Conservation (phyloP, 1,284 basidiomycete species). For the Cerrena zonata region DNA sequence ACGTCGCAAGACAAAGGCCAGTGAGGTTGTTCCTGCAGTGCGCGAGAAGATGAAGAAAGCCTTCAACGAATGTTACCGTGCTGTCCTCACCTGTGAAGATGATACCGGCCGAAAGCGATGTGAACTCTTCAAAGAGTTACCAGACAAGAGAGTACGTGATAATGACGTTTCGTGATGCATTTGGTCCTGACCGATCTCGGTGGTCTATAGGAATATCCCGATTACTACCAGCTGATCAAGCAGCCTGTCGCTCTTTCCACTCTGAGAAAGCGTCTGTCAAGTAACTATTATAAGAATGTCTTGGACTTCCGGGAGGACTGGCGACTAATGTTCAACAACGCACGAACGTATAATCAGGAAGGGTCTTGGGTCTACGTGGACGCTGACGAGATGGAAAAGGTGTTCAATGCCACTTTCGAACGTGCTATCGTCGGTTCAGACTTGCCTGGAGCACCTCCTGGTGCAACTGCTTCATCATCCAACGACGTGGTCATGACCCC, state of each 20-base stretch:
- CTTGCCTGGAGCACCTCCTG: constrained; percentile 62
- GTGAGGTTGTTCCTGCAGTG: constrained; percentile 48
- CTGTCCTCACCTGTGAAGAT: constrained; percentile 73
- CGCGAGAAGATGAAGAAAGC: constrained; percentile 80
- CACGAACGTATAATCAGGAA: constrained; percentile 84
- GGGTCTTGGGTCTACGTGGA: constrained; percentile 91
- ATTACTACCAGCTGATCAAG: constrained; percentile 69
- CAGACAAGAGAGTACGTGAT: constrained; percentile 60
- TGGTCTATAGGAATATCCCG: constrained; percentile 72
- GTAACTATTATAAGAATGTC: constrained; percentile 73
- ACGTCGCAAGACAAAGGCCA: constrained; percentile 64
- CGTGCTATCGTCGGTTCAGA: constrained; percentile 57
- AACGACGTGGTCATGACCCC: constrained; percentile 69
- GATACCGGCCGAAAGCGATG: constrained; percentile 73
- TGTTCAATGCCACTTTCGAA: constrained; percentile 65
- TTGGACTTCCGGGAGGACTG: constrained; percentile 76
- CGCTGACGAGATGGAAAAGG: constrained; percentile 86
- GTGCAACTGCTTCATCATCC: constrained; percentile 38
- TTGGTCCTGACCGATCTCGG: constrained; percentile 2
- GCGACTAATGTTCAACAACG: constrained; percentile 88
- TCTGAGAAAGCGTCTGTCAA: constrained; percentile 78
- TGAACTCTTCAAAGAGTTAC: constrained; percentile 77
- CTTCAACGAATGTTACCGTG: constrained; percentile 75
- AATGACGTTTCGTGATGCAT: not conserved
- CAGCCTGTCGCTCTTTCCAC: constrained; percentile 83